Evolutionary conservation across 2,329 filamentous ascomycete species (phyloP).

Genomic region (Botryotinia globosa): DNA sequence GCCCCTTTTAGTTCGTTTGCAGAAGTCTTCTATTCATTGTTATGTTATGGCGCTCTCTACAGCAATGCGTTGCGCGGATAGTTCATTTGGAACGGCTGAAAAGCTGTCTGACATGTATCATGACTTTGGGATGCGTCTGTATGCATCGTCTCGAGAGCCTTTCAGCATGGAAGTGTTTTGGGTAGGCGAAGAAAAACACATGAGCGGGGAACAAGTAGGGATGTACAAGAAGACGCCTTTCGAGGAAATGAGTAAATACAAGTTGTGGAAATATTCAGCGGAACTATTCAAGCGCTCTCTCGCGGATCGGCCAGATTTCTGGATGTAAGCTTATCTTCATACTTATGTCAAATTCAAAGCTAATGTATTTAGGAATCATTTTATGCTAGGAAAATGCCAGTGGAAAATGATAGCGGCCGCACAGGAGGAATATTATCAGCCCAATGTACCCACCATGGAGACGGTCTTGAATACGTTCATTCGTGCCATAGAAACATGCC

Average conservation of each 20-base stretch:
- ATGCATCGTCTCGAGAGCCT: constrained; percentile 65
- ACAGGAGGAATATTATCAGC: constrained; percentile 41
- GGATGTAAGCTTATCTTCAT: constrained; percentile 50
- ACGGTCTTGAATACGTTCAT: constrained; percentile 56
- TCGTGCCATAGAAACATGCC: constrained; percentile 59
- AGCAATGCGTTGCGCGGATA: constrained; percentile 55
- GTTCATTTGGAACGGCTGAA: constrained; percentile 50
- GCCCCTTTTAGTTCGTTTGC: constrained; percentile 38
- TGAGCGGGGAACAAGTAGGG: constrained; percentile 47
- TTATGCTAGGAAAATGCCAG: constrained; percentile 67
- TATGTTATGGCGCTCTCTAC: constrained; percentile 65
- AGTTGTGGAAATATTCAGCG: constrained; percentile 63
- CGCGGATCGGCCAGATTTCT: constrained; percentile 56
- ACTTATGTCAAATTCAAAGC: constrained; percentile 14
- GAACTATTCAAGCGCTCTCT: constrained; percentile 59
- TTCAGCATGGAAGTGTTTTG: constrained; percentile 66
- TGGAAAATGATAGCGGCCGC: constrained; percentile 66
- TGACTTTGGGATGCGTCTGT: constrained; percentile 67
- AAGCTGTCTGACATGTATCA: constrained; percentile 64
- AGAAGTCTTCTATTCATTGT: constrained; percentile 41
- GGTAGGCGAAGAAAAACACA: constrained; percentile 60
- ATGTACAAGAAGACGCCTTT: constrained; percentile 59
- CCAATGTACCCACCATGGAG: constrained; percentile 35
- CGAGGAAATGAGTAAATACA: constrained; percentile 54
- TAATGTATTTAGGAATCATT: constrained; percentile 53